Evolutionary conservation across 805 yeast genomes (phyloP).

Genomic region (Wickerhamomyces tratensis): DNA sequence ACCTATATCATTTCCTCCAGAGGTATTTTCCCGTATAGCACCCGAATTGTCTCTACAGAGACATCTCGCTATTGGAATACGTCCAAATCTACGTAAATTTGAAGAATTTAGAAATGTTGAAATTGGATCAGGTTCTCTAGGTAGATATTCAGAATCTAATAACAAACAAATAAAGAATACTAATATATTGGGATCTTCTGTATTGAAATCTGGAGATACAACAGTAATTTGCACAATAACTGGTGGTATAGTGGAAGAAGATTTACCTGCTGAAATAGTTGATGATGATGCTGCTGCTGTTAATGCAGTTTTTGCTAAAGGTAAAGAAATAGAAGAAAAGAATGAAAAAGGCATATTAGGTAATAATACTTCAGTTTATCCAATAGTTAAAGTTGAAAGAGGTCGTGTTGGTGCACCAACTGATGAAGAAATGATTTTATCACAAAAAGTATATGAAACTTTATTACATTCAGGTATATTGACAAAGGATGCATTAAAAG

Average conservation of each 20-base stretch:
- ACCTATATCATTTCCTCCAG: slow-evolving; percentile 66
- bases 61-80: slow-evolving; percentile 62
- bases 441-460: slow-evolving; percentile 56
- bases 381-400: slow-evolving; percentile 66
- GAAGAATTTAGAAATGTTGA: slow-evolving; percentile 60
- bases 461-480: slow-evolving; percentile 48
- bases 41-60: slow-evolving; percentile 79
- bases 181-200: slow-evolving; percentile 53
- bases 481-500: slow-evolving; percentile 39
- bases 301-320: slow-evolving; percentile 22
- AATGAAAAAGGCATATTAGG: slow-evolving; percentile 16
- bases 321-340: slow-evolving; percentile 18
- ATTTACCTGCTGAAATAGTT: slow-evolving; percentile 28
- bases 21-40: slow-evolving; percentile 71
- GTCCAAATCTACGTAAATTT: slow-evolving; percentile 66
- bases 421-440: slow-evolving; percentile 71
- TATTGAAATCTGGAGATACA: slow-evolving; percentile 62
- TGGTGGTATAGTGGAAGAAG: slow-evolving; percentile 55
- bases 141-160: slow-evolving; percentile 23
- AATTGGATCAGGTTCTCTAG: slow-evolving; percentile 27
- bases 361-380: slow-evolving; percentile 41
- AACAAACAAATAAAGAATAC: slow-evolving; percentile 22
- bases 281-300: slow-evolving; percentile 29
- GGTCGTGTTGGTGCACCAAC: slow-evolving; percentile 78
- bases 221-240: slow-evolving; percentile 63